Evolutionary conservation across 805 yeast species (phyloP).

Genomic region (Lipomyces starkeyi): DNA sequence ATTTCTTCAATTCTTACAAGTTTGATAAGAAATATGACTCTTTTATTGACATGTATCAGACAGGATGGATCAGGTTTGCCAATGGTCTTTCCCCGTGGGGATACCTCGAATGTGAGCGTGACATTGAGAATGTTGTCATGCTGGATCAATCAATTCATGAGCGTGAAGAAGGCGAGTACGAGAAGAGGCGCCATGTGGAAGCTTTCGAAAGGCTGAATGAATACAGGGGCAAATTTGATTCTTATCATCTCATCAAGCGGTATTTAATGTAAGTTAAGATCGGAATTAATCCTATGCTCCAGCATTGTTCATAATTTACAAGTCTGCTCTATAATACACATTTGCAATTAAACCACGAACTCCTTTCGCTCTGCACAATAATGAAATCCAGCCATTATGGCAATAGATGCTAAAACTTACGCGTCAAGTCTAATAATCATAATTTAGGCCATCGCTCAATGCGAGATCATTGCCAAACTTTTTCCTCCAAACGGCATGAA

Average conservation of each 20-base stretch:
- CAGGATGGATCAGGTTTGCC: conserved; percentile 41
- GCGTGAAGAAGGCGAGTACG: conserved; percentile 31
- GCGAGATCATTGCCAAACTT: neutral
- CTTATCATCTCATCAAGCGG: conserved; percentile 35
- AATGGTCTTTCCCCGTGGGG: conserved; percentile 44
- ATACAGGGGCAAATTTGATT: conserved; percentile 32
- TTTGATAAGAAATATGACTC: conserved; percentile 29
- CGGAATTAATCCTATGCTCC: neutral
- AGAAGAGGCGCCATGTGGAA: conserved; percentile 20
- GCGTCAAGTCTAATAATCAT: neutral
- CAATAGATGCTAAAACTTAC: neutral
- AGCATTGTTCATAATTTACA: neutral
- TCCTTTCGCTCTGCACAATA: neutral
- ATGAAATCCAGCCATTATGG: neutral
- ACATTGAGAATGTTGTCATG: conserved; percentile 23
- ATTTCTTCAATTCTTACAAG: conserved; percentile 42
- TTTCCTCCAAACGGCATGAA: conserved; percentile 4
- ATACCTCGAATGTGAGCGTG: conserved; percentile 12
- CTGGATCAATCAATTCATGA: conserved; percentile 23
- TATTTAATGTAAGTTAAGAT: conserved; percentile 16
- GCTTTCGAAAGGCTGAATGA: conserved; percentile 27
- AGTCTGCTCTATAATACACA: neutral
- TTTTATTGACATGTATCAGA: conserved; percentile 40
- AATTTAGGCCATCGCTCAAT: neutral
- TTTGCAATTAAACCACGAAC: neutral